Evolutionary conservation across 1,284 basidiomycete genomes (phyloP), one percentile per base, ranked within the genome.

Genomic region (Amylostereum areolatum): DNA sequence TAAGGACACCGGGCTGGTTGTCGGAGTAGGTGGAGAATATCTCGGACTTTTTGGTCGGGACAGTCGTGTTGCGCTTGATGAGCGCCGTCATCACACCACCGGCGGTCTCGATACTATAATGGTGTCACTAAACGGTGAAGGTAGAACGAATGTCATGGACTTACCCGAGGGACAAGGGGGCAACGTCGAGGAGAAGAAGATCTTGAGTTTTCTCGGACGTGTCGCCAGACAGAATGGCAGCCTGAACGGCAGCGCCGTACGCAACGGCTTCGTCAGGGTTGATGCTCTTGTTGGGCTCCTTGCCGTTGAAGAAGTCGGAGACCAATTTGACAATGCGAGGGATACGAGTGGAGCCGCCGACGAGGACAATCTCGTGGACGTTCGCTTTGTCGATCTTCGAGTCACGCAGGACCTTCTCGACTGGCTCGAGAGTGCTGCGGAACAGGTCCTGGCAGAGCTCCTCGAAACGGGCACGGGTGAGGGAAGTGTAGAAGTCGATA

Each of bases 251-350:
- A 59, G 96, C 97, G 80, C 97, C 97, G 73, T 97, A 97, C 36
- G 97, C 96, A 58, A 99, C 96, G 54, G 97, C 97, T 77, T 99
- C 97, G 64, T 99, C 96, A 55, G 97, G 97, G 86, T 99, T 99
- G 82, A 99, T 99, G 69, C 81, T 88, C 78, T 91, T 91, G 81
- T 91, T 92, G 64, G 89, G 91, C 77, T 94, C 90, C 78, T 93
- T 92, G 69, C 95, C 94, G 69, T 93, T 93, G 85, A 98, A 99
- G 83, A 93, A 96, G 77, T 98, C 95, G 52, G 92, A 95, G 46
- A 99, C 92, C 66, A 97, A 89, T 78, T 97, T 95, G 73, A 96
- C 88, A 66, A 98, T 90, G 74, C 92, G 90, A 61, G 96, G 95
- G 63, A 99, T 99, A 87, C 96, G 94, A 54, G 95, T 98, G 43